These are phyloP conservation scores for Immersiella caudata DNA, from an alignment of 495 filamentous ascomycete genomes.

Conservation along the genomic window DNA sequence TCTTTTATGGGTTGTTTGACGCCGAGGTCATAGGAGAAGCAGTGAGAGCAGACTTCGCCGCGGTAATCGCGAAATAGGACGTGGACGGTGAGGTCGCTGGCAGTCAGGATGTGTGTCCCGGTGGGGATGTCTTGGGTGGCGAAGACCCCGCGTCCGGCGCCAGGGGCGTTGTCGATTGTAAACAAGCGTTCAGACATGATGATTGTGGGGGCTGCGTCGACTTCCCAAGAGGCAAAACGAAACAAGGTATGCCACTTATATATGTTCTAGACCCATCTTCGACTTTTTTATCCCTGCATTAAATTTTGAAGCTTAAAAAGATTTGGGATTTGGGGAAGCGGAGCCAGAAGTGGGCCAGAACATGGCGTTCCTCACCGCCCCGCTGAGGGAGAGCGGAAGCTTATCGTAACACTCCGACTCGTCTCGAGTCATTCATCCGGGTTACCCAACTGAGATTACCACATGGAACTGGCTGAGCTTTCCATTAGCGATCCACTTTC, in stretches of 20 bases:
- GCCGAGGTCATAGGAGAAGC: not conserved
- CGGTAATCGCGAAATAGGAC: slow-evolving; percentile 7
- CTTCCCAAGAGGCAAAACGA: not conserved
- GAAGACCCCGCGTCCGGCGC: slow-evolving; percentile 4
- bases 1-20: slow-evolving; percentile 2
- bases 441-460: not conserved
- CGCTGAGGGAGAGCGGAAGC: not conserved
- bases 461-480: not conserved
- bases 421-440: not conserved
- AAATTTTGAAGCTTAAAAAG: not conserved
- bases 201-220: not conserved
- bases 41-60: slow-evolving; percentile 2
- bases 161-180: slow-evolving; percentile 5
- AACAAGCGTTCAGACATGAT: not conserved
- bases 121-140: not conserved
- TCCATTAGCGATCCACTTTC: not conserved
- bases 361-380: not conserved
- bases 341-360: not conserved
- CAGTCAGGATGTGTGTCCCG: not conserved
- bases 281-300: not conserved
- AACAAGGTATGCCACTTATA: not conserved
- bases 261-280: not conserved
- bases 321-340: not conserved
- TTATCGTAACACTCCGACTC: not conserved
- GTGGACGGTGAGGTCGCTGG: slow-evolving; percentile 1